A percentile compares a stretch with the other conserved stretches of the same genome.
Evolutionary conservation across 306 rosid genomes (phyloP).

Genomic region (Vigna mungo): DNA sequence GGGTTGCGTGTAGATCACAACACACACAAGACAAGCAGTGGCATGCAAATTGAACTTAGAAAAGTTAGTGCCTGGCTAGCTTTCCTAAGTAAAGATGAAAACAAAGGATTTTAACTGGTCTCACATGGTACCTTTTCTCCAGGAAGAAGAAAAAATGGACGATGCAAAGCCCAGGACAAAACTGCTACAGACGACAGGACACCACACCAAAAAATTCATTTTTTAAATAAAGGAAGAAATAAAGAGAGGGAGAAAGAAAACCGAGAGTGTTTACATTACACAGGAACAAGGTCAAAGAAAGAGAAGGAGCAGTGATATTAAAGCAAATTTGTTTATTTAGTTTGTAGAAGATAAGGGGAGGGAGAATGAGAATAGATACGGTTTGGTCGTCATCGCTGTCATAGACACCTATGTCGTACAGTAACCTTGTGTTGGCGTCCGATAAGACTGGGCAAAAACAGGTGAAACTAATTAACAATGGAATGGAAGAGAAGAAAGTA

Average conservation of each 20-base stretch:
- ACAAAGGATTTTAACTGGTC: not conserved
- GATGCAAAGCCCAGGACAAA: not conserved
- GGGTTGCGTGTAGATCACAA: not conserved
- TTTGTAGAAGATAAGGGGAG: not conserved
- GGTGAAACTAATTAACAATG: not conserved
- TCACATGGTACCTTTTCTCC: not conserved
- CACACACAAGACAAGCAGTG: not conserved
- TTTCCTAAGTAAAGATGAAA: not conserved
- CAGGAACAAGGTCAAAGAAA: not conserved
- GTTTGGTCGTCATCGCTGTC: not conserved
- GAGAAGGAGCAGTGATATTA: not conserved
- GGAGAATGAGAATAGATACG: not conserved
- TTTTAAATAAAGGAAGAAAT: not conserved
- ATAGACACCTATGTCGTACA: not conserved
- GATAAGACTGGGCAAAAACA: not conserved
- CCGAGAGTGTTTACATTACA: not conserved
- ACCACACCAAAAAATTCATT: not conserved
- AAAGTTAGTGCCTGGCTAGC: not conserved
- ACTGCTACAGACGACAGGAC: not conserved
- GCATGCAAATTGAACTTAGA: not conserved
- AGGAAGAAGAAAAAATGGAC: not conserved
- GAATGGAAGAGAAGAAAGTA: not conserved
- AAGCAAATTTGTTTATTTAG: not conserved
- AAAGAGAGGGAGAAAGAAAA: not conserved
- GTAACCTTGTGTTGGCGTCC: not conserved